Percentiles rank a stretch among this genome's conserved stretches.
Conservation (phyloP, 345 rosid species). For the Eucalyptus coolabah region DNA sequence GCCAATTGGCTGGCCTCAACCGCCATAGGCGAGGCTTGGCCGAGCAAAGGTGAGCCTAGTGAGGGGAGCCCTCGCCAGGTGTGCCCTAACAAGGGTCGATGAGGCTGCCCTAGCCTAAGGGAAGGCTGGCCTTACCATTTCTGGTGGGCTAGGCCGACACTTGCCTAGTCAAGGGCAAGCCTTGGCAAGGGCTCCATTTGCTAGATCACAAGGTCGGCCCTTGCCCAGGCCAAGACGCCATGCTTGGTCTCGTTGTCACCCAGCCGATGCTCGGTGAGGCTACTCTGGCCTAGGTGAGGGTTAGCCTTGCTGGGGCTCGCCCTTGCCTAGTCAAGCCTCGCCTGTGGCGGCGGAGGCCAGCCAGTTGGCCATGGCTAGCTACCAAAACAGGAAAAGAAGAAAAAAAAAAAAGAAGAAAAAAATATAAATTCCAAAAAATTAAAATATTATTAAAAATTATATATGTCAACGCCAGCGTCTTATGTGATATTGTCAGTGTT, state of each 20-base stretch:
- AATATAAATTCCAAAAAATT: too few species aligned
- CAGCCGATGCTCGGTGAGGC: rapidly evolving
- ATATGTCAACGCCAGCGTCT: rapidly evolving
- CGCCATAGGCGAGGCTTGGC: rapidly evolving
- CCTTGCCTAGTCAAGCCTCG: rapidly evolving
- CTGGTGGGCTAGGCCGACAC: too few species aligned
- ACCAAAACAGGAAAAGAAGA: too few species aligned
- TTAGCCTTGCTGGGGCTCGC: rapidly evolving
- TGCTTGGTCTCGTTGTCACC: rapidly evolving
- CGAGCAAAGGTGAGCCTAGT: rapidly evolving
- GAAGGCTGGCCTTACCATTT: rapidly evolving
- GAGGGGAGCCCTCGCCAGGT: too few species aligned
- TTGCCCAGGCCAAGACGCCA: too few species aligned
- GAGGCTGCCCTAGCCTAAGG: rapidly evolving
- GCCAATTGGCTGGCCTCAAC: rapidly evolving
- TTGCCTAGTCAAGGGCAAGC: too few species aligned
- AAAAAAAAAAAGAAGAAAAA: too few species aligned
- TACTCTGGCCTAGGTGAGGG: rapidly evolving
- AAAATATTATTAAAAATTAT: too few species aligned
- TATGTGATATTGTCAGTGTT: rapidly evolving
- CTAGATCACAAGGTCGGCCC: too few species aligned
- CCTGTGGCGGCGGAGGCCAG: rapidly evolving
- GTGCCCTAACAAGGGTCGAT: rapidly evolving
- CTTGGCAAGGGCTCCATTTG: rapidly evolving
- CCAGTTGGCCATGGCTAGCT: rapidly evolving